A percentile compares a stretch with the other conserved stretches of the same genome.
Conservation (phyloP, 1,284 basidiomycete species). For the Ganoderma resinaceum region DNA sequence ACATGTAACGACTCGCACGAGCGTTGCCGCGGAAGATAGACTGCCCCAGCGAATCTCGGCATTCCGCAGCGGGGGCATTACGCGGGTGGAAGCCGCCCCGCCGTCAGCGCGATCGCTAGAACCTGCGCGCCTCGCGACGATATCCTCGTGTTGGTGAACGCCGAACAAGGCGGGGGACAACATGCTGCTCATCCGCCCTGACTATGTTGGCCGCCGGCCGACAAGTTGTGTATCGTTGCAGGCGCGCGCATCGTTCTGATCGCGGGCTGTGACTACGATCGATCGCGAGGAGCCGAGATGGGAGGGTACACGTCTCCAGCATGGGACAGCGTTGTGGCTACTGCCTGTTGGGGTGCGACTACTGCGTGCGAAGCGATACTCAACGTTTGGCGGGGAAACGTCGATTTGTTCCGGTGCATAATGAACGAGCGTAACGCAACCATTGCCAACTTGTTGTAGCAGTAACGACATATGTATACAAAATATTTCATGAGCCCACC, state of each 20-base stretch:
- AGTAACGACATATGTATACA: conserved; percentile 32
- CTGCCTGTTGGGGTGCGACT: not conserved
- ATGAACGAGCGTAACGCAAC: conserved; percentile 11
- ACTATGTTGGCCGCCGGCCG: not conserved
- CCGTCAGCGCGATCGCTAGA: not conserved
- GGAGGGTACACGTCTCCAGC: not conserved
- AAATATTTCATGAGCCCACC: conserved; percentile 19
- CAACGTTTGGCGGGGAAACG: not conserved
- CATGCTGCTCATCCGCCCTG: not conserved
- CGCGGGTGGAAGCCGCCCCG: not conserved
- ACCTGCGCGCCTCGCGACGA: not conserved
- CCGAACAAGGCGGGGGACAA: not conserved
- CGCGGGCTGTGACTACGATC: conserved; percentile 3
- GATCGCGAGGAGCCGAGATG: not conserved
- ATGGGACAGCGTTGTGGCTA: conserved; percentile 1
- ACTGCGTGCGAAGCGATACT: not conserved
- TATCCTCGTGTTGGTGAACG: conserved; percentile 3
- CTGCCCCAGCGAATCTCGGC: conserved; percentile 19
- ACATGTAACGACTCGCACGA: conserved; percentile 1
- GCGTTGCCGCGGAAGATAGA: conserved; percentile 24
- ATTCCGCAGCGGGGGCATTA: not conserved
- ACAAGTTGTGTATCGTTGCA: not conserved
- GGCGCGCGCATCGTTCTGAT: conserved; percentile 5
- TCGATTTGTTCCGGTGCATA: not conserved
- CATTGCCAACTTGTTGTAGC: conserved; percentile 14